Base-by-base conservation (phyloP, 805 yeast species). In the Candida berthetii region DNA sequence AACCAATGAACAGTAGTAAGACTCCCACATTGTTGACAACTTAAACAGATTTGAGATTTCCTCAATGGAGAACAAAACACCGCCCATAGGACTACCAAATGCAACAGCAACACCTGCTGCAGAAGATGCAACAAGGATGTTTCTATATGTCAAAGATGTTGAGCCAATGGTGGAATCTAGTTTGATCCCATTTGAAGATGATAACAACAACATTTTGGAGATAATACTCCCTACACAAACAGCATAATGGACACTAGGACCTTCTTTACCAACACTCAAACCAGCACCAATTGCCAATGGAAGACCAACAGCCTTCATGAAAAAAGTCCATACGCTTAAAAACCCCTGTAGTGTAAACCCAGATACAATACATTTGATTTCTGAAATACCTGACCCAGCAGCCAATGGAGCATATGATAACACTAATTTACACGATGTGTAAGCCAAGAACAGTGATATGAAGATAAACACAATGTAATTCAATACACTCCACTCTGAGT, bases 61-160 rank as follows among this genome's bases (percentile, higher is more conserved):
- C 58, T 93, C 99, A 44, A 93, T 74, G 11, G 95, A 80, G 60
- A 95, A 93, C 32, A 93, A 63, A 1, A 93, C 98, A 14, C 99
- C 99, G 20, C 96, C 96, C 67, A 91, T 88, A 0, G 99, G 99
- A 11, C 90, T 78, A 0, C 96, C 98, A 68, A 93, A 93, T 0
- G 98, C 99, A 8, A 93, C 98, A 0, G 98, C 98, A 8, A 93
- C 98, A 40, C 99, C 99, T 1, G 99, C 96, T 3, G 96, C 98
- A 9, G 96, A 76, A 3, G 96, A 83, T 0, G 99, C 96, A 1
- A 91, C 80, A 40, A 93, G 64, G 40, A 53, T 52, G 34, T 53
- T 55, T 34, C 52, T 50, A 34, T 46, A 48, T 33, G 56, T 46
- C 31, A 40, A 33, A 3, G 50, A 31, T 19, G 37, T 17, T 14